Evolutionary conservation across 805 yeast species (phyloP), one percentile per base, ranked within the genome.

Genomic region (Blastobotrys robertii): DNA sequence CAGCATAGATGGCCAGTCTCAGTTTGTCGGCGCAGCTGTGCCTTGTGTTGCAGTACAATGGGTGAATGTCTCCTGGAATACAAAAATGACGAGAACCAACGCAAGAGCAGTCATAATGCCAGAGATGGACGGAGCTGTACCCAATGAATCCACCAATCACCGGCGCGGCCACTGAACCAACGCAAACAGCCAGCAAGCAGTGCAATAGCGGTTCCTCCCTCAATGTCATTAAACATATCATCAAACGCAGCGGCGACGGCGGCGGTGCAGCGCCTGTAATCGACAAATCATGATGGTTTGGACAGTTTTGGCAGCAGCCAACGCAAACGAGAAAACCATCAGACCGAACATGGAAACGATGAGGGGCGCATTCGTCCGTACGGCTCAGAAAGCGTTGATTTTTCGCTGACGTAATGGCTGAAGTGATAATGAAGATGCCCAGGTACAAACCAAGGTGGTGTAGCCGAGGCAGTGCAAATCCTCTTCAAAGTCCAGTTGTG

Each of bases 201-300:
- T 8, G 80, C 68, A 52, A 85, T 69, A 25, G 95, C 94, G 40
- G 70, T 73, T 52, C 96, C 96, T 64, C 96, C 75, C 16, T 69
- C 57, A 32, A 59, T 59, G 45, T 77, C 76, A 50, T 73, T 74
- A 57, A 77, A 85, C 70, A 85, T 71, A 61, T 87, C 96, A 6
- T 94, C 83, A 67, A 85, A 80, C 0, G 81, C 73, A 39, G 95
- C 95, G 22, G 95, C 94, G 8, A 79, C 87, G 34, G 84, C 85
- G 86, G 62, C 1, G 94, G 86, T 34, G 92, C 86, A 13, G 94
- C 85, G 50, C 94, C 95, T 44, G 81, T 56, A 84, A 85, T 50
- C 95, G 73, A 62, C 84, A 76, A 35, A 86, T 69, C 67, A 86
- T 58, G 45, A 86, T 67, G 0, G 94, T 78, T 63, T 85, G 94